Evolutionary conservation across 805 yeast species (phyloP).

Genomic region (Candida parachauliodes): DNA sequence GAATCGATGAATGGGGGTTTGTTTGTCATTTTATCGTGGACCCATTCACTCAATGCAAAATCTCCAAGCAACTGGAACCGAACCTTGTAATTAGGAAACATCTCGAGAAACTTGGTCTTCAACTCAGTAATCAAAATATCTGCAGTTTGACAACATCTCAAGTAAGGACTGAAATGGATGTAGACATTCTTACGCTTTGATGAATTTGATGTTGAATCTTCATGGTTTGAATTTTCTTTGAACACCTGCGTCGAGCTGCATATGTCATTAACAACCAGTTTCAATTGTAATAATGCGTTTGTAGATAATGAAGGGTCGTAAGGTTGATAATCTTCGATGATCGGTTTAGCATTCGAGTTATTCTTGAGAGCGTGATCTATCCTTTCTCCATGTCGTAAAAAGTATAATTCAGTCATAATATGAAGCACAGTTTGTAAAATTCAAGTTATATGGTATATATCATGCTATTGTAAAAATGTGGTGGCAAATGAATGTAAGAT

Average conservation of each 20-base stretch:
- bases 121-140: conserved; percentile 33
- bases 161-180: conserved; percentile 41
- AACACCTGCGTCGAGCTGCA: conserved; percentile 15
- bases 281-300: conserved; percentile 24
- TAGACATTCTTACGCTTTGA: conserved; percentile 27
- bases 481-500: background rate
- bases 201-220: background rate
- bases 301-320: conserved; percentile 39
- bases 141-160: conserved; percentile 43
- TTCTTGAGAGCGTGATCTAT: conserved; percentile 32
- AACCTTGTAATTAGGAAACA: conserved; percentile 27
- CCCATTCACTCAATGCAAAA: conserved; percentile 45
- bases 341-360: conserved; percentile 24
- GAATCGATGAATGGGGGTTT: conserved; percentile 42
- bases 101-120: conserved; percentile 17
- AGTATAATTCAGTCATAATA: conserved; percentile 38
- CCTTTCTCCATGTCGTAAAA: conserved; percentile 42
- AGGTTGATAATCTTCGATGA: conserved; percentile 24
- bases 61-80: conserved; percentile 40
- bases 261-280: conserved; percentile 27
- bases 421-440: background rate
- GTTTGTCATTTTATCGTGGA: conserved; percentile 40
- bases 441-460: background rate
- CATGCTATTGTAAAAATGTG: background rate
- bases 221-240: conserved; percentile 7